Percentiles rank a stretch among this genome's conserved stretches.
Conservation (phyloP, 208 protist species). For the Herpetomonas muscarum region DNA sequence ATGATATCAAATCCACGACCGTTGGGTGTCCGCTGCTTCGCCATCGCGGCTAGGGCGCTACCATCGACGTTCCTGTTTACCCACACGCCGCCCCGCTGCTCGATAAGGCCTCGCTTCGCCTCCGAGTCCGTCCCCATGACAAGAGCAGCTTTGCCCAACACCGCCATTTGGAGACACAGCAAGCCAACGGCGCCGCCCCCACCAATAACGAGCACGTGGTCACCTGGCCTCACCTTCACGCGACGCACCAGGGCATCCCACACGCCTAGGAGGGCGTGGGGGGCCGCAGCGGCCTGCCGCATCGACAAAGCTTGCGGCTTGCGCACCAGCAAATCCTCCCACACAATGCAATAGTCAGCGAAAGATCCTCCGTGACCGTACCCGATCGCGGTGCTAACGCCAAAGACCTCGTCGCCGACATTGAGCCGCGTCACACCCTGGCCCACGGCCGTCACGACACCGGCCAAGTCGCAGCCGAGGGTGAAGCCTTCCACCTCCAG, state of each 20-base stretch:
- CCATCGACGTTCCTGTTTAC: constrained; percentile 8
- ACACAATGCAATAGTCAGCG: constrained; percentile 14
- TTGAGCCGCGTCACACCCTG: constrained; percentile 4
- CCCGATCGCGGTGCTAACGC: constrained; percentile 13
- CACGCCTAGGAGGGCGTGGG: constrained; percentile 10
- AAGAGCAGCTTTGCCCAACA: background rate
- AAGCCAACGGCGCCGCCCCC: constrained; percentile 11
- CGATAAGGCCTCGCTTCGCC: constrained; percentile 7
- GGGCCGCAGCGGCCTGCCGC: constrained; percentile 15
- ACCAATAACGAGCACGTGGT: constrained; percentile 15
- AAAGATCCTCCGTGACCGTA: constrained; percentile 11
- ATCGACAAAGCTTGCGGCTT: constrained; percentile 11
- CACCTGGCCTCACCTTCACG: constrained; percentile 3
- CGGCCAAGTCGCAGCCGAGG: constrained; percentile 14
- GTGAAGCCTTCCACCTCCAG: constrained; percentile 7
- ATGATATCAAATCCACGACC: constrained; percentile 20
- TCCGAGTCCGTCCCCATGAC: constrained; percentile 11
- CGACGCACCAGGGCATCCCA: constrained; percentile 14
- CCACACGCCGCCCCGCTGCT: constrained; percentile 7
- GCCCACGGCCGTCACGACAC: constrained; percentile 10
- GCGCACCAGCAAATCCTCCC: constrained; percentile 1
- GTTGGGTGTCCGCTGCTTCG: background rate
- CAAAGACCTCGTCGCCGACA: constrained; percentile 18
- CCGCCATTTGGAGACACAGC: constrained; percentile 7
- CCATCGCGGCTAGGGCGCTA: background rate